Base-by-base conservation (phyloP, 176 grass and related monocot species). In the Alloteropsis semialata region DNA sequence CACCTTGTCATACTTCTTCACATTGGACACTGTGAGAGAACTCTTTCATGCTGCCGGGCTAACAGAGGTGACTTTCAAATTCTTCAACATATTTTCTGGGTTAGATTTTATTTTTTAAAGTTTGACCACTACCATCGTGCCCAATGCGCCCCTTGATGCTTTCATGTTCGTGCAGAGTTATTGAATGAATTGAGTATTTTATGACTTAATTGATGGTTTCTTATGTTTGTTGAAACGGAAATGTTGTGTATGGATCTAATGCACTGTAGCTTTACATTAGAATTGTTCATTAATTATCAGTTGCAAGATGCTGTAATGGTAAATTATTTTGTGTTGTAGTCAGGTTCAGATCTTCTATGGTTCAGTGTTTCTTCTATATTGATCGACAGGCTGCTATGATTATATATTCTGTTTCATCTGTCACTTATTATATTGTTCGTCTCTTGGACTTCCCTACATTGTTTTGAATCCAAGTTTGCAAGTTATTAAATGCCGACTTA, bases 1-100 rank as follows among this genome's bases (percentile, higher is more conserved):
- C 53, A 98, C 96, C 43, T 81, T 93, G 68, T 98, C 96, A 19
- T 95, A 91, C 80, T 95, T 93, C 74, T 98, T 98, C 82, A 88
- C 88, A 21, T 88, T 98, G 77, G 90, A 95, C 82, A 51, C 71
- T 79, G 87, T 81, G 55, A 95, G 88, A 82, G 76, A 93, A 79
- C 90, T 98, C 34, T 93, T 98, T 82, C 58, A 10, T 91, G 56
- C 76, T 65, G 92, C 88, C 90, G 96, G 92, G n/a, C 81, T 98
- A 49, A 38, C 80, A 49, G 85, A 93, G 96, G 96, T 98, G 89
- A 69, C 72, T 77, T 25, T 57, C 21, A 22, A 15, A 42, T 50
- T 44, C 28, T 60, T 87, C 0, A 36, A 24, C 13, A 80, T 64
- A 24, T 79, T 48, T 30, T 69, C 9, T 41, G 25, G 74, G 22